Evolutionary conservation across 345 rosid genomes (phyloP).

Genomic region (Hibiscus trionum): DNA sequence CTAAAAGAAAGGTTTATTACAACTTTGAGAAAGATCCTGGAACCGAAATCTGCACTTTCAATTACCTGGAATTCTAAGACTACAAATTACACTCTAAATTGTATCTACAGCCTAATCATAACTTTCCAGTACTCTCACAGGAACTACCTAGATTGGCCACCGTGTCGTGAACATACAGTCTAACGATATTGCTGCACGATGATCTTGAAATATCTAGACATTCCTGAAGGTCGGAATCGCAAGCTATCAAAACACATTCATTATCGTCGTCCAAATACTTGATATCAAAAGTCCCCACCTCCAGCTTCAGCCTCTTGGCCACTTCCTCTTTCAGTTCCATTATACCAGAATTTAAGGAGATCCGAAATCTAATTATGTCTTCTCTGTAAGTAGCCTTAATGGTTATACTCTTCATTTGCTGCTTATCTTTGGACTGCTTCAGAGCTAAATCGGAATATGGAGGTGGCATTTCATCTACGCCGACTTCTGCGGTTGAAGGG

Average conservation of each 20-base stretch:
- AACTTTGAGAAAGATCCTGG: slow-evolving; percentile 22
- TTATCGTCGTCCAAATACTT: slow-evolving; percentile 77
- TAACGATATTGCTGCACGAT: slow-evolving; percentile 49
- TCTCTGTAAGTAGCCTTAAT: slow-evolving; percentile 76
- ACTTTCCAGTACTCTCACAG: slow-evolving; percentile 76
- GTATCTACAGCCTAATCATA: slow-evolving; percentile 9
- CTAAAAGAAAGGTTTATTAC: slow-evolving; percentile 9
- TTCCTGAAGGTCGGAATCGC: slow-evolving; percentile 75
- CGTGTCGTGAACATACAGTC: slow-evolving; percentile 59
- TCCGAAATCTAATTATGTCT: slow-evolving; percentile 76
- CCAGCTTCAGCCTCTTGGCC: slow-evolving; percentile 77
- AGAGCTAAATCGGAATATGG: slow-evolving; percentile 15
- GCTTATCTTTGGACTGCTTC: slow-evolving; percentile 18
- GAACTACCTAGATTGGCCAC: slow-evolving; percentile 70
- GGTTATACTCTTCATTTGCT: slow-evolving; percentile 37
- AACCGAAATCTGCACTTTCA: slow-evolving; percentile 45
- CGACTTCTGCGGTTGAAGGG: slow-evolving; percentile 36
- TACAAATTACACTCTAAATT: neutral
- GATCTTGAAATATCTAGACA: slow-evolving; percentile 63
- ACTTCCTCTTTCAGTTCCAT: slow-evolving; percentile 71
- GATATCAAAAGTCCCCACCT: slow-evolving; percentile 64
- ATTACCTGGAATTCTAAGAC: neutral
- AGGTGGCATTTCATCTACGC: slow-evolving; percentile 37
- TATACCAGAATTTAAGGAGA: slow-evolving; percentile 43
- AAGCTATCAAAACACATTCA: slow-evolving; percentile 74